Evolutionary conservation across 2,329 filamentous ascomycete species (phyloP), one percentile per base, ranked within the genome.

Genomic region (Penicillium sp.): DNA sequence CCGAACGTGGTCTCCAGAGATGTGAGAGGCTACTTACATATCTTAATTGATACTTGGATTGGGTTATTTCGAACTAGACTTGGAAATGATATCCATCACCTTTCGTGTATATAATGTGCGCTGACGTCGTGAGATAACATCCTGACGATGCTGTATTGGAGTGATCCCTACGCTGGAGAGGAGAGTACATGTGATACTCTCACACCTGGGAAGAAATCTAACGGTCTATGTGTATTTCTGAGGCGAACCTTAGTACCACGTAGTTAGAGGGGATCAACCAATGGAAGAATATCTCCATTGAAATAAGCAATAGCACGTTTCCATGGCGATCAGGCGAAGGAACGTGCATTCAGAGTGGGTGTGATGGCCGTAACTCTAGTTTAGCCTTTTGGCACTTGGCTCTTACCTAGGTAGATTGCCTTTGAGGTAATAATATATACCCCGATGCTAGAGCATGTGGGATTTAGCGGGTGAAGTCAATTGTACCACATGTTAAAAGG

Each of bases 51-150:
- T 31, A 7, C 5, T 25, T 25, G 13, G 3, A 25, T 25, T 2
- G 21, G 1, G 2, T 10, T 37, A n/a, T 4, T 41, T 41, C 2
- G 12, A 16, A 3, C 2, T 2, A 0, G 1, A 16, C 4, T 15
- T 16, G 3, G 18, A 15, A 6, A 39, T 48, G 9, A 1, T 38
- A 13, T 10, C 8, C 2, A 25, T n/a, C 1, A 40, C 13, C 4
- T 3, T 13, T 12, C n/a, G 10, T 13, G 6, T 4, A 23, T 23
- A 10, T 10, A 32, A 12, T 32, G 40, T 23, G 27, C 4, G n/a
- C 16, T 23, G 13, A 5, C 3, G 7, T 48, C 18, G 2, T 29
- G 34, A 25, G n/a, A 48, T 29, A 6, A 16, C 25, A 8, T 23
- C 12, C 31, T 29, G 29, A 5, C 10, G 10, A 13, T 13, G 12